phyloP scores from a whole-genome alignment of 164 flowering plant species.

The Kingdonia uniflora region DNA sequence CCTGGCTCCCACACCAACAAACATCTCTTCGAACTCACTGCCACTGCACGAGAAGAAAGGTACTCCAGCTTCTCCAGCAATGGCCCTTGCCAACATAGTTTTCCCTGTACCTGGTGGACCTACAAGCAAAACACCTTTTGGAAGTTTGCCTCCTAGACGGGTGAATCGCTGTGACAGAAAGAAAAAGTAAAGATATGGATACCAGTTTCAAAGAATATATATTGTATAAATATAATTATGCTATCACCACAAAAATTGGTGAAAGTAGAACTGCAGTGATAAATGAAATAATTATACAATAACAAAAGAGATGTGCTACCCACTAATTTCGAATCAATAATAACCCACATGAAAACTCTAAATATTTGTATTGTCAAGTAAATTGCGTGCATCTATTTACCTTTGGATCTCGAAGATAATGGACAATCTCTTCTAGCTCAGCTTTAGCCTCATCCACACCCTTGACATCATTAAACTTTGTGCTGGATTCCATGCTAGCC shows the following conservation, averaged over 20 bases:
- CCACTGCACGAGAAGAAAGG: slow-evolving; percentile 98
- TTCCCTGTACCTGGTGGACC: slow-evolving; percentile 95
- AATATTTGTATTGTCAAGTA: too few species aligned
- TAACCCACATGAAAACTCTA: too few species aligned
- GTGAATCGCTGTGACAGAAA: slow-evolving; percentile 70
- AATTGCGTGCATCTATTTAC: too few species aligned
- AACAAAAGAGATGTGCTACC: too few species aligned
- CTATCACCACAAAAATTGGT: too few species aligned
- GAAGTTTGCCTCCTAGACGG: slow-evolving; percentile 95
- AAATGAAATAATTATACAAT: too few species aligned
- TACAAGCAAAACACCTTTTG: slow-evolving; percentile 93
- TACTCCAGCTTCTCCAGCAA: slow-evolving; percentile 99
- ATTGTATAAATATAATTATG: too few species aligned
- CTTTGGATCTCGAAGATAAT: slow-evolving; percentile 91
- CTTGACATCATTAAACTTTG: slow-evolving; percentile 91
- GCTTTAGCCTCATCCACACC: slow-evolving; percentile 99
- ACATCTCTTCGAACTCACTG: slow-evolving; percentile 99
- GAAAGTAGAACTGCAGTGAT: too few species aligned
- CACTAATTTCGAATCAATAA: too few species aligned
- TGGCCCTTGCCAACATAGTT: slow-evolving; percentile 98
- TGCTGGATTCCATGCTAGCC: slow-evolving; percentile 80
- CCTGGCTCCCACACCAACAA: slow-evolving; percentile 98
- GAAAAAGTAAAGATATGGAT: not conserved
- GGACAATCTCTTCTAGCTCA: slow-evolving; percentile 97
- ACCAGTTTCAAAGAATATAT: too few species aligned